phyloP scores from a whole-genome alignment of 2,329 filamentous ascomycete species.

The Phialophora chinensis region DNA sequence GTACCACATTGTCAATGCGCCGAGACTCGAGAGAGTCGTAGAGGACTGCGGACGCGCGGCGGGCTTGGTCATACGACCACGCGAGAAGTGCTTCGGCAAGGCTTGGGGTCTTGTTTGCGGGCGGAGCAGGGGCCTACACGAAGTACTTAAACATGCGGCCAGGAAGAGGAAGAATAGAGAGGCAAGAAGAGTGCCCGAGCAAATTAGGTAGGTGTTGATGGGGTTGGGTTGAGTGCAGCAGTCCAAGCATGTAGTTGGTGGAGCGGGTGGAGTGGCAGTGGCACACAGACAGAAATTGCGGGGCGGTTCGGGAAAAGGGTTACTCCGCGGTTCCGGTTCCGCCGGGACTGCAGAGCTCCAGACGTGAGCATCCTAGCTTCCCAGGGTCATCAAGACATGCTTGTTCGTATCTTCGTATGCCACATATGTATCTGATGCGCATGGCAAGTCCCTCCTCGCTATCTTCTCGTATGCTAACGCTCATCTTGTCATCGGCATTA shows the following conservation, averaged over 20 bases:
- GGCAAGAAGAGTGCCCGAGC: not conserved
- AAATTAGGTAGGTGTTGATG: not conserved
- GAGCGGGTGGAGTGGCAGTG: not conserved
- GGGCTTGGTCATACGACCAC: conserved; percentile 22
- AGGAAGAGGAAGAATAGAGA: not conserved
- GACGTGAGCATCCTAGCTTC: not conserved
- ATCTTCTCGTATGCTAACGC: not conserved
- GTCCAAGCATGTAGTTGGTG: not conserved
- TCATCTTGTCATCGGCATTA: not conserved
- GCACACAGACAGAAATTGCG: not conserved
- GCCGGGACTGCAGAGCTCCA: not conserved
- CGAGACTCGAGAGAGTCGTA: conserved; percentile 30
- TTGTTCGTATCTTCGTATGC: not conserved
- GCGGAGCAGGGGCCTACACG: not conserved
- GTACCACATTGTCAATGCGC: conserved; percentile 28
- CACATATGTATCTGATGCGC: not conserved
- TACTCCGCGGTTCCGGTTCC: not conserved
- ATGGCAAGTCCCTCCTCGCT: not conserved
- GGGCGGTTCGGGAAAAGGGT: not conserved
- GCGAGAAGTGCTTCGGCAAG: not conserved
- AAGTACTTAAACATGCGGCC: not conserved
- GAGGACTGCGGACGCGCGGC: conserved; percentile 22
- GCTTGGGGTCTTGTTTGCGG: not conserved
- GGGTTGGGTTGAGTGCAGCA: not conserved
- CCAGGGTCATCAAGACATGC: not conserved